phyloP scores from a whole-genome alignment of 305 asterid species.

The Vinca major region DNA sequence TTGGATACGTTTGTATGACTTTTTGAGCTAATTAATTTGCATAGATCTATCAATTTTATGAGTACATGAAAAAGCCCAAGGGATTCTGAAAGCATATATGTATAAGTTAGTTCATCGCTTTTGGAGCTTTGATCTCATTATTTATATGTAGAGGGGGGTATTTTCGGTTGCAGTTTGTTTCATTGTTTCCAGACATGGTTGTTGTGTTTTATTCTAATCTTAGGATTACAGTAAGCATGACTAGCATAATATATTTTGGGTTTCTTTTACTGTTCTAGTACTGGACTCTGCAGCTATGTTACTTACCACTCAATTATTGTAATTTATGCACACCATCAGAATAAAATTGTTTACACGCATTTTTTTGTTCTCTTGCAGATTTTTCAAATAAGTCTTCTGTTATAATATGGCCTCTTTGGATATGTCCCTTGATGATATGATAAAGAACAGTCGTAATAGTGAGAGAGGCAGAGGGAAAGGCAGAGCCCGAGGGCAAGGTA shows the following conservation, averaged over 20 bases:
- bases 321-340: neutral
- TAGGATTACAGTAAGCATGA: too few species aligned
- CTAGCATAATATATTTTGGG: too few species aligned
- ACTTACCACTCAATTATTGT: too few species aligned
- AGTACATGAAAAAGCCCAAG: neutral
- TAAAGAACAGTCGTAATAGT: constrained; percentile 56
- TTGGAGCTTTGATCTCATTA: too few species aligned
- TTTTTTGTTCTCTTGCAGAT: constrained; percentile 9
- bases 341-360: neutral
- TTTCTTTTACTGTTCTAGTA: too few species aligned
- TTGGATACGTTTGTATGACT: neutral
- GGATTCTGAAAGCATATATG: neutral
- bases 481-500: constrained; percentile 43
- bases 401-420: constrained; percentile 73
- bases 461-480: constrained; percentile 60
- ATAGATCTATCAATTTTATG: neutral
- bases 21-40: neutral
- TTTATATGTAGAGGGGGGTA: too few species aligned
- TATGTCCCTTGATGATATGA: constrained; percentile 83
- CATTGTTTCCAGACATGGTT: too few species aligned
- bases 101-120: too few species aligned
- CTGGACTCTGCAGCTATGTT: too few species aligned
- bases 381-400: neutral
- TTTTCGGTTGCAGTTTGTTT: too few species aligned
- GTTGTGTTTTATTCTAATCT: too few species aligned